Evolutionary conservation across 2,329 filamentous ascomycete species (phyloP).

Genomic region (Fusarium bulbicola): DNA sequence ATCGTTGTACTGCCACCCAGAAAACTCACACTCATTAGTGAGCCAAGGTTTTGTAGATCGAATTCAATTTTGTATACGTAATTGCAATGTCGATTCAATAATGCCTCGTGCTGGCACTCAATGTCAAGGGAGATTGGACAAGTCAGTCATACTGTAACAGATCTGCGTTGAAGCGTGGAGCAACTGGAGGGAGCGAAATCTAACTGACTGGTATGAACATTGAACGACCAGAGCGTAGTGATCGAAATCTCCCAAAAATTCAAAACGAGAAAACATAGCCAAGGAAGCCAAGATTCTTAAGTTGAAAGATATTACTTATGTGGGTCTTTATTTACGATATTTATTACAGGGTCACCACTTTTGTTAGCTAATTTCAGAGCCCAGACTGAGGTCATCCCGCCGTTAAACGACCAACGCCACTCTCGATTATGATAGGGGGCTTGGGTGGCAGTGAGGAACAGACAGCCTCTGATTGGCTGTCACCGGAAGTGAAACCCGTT

Average conservation of each 20-base stretch:
- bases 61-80: constrained; percentile 16
- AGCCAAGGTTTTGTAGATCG: background rate
- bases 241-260: constrained; percentile 4
- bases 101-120: constrained; percentile 17
- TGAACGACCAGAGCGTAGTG: background rate
- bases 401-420: constrained; percentile 13
- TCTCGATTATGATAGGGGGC: constrained; percentile 16
- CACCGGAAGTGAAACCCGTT: constrained; percentile 36
- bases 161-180: constrained; percentile 11
- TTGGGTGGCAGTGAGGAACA: constrained; percentile 18
- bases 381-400: constrained; percentile 26
- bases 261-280: background rate
- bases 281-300: background rate
- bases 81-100: constrained; percentile 29
- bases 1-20: background rate
- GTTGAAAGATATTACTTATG: background rate
- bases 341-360: constrained; percentile 11
- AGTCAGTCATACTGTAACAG: constrained; percentile 4
- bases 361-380: background rate
- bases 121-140: constrained; percentile 20
- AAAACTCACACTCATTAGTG: background rate
- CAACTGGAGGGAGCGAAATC: background rate
- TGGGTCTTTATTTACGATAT: constrained; percentile 8
- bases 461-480: constrained; percentile 25
- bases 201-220: background rate